These are phyloP conservation scores for Stereocaulon alpinum DNA, from an alignment of 495 filamentous ascomycete species.

Conservation along the genomic window DNA sequence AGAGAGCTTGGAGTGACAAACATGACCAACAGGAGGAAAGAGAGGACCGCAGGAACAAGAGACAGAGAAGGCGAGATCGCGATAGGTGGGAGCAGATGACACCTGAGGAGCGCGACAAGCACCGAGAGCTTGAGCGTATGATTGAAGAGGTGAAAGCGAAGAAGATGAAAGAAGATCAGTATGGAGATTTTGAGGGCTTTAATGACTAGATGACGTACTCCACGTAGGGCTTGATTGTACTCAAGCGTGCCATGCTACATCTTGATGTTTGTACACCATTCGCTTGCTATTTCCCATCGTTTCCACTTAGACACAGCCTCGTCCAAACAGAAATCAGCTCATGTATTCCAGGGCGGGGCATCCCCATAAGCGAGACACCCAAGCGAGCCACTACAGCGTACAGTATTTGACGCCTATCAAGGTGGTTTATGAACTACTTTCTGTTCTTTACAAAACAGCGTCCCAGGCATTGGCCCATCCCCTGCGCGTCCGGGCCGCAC, in stretches of 20 bases:
- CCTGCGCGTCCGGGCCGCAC: neutral
- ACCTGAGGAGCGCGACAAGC: conserved; percentile 59
- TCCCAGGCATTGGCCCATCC: neutral
- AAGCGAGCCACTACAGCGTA: no score
- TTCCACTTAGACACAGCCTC: no score
- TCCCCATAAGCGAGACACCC: no score
- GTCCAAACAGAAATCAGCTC: no score
- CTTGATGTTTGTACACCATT: no score
- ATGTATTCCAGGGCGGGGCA: no score
- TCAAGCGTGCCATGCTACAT: neutral
- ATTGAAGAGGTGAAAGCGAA: conserved; percentile 55
- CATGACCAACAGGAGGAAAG: conserved; percentile 57
- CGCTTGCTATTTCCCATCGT: no score
- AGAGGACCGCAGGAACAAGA: conserved; percentile 60
- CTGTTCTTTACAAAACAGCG: no score
- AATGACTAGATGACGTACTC: neutral
- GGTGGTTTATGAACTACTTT: no score
- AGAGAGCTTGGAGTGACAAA: conserved; percentile 77
- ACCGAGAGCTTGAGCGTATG: conserved; percentile 60
- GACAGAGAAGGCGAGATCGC: conserved; percentile 59
- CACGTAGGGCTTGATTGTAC: neutral
- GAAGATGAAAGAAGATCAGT: conserved; percentile 25
- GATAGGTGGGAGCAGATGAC: conserved; percentile 59
- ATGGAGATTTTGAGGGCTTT: conserved; percentile 22
- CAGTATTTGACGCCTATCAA: no score